These are phyloP conservation scores for Suillus subluteus DNA, from an alignment of 768 basidiomycete genomes.

Conservation along the genomic window DNA sequence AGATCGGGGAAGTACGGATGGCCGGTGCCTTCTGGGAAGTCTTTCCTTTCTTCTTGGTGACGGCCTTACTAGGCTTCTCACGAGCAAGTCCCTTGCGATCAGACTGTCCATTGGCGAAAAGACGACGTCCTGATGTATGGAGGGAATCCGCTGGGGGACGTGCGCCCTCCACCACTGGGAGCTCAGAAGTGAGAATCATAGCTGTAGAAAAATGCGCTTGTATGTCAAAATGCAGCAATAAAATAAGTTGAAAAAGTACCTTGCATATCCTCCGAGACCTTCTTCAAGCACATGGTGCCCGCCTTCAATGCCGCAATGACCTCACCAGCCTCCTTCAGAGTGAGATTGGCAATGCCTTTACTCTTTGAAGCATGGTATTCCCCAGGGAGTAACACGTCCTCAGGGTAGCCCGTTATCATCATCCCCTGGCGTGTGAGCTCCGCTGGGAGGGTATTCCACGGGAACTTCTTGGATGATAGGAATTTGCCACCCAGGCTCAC, in stretches of 20 bases:
- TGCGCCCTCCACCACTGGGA: not conserved
- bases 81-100: not conserved
- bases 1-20: not conserved
- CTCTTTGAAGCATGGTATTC: conserved; percentile 11
- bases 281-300: not conserved
- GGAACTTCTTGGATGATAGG: conserved; percentile 8
- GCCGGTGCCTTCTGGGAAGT: too few relatives aligned
- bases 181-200: not conserved
- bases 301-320: not conserved
- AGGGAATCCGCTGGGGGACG: not conserved
- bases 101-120: not conserved
- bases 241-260: not conserved
- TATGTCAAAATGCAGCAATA: not conserved
- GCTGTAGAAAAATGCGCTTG: not conserved
- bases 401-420: not conserved
- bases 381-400: not conserved
- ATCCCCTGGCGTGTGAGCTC: conserved; percentile 9
- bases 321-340: not conserved
- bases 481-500: conserved; percentile 3
- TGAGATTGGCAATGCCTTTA: conserved; percentile 14
- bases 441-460: conserved; percentile 10
- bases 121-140: not conserved
- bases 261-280: not conserved
- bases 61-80: not conserved
- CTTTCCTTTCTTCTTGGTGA: not conserved